A percentile compares a stretch with the other conserved stretches of the same genome.
These are phyloP conservation scores for Saturnispora serradocipensis DNA, from an alignment of 805 yeast genomes.

Conservation along the genomic window DNA sequence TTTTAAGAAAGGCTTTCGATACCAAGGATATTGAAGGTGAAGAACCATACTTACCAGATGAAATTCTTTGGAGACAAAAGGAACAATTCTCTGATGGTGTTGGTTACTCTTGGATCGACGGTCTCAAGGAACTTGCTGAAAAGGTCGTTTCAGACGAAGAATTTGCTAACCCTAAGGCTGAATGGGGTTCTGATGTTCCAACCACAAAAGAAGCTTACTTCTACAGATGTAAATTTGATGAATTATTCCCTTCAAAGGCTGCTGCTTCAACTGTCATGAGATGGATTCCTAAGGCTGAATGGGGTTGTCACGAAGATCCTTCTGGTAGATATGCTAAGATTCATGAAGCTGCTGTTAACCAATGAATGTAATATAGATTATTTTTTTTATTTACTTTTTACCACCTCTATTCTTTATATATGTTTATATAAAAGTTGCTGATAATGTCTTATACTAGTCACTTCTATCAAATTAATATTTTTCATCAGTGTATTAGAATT, in stretches of 20 bases:
- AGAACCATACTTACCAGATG: constrained; percentile 88
- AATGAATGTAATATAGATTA: constrained; percentile 1
- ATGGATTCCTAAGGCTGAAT: constrained; percentile 99
- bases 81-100: constrained; percentile 99
- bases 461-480: constrained; percentile 2
- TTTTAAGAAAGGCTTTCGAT: constrained; percentile 95
- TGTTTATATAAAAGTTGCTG: not conserved
- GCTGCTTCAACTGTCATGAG: constrained; percentile 97
- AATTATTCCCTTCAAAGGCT: constrained; percentile 79
- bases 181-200: constrained; percentile 95
- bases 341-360: constrained; percentile 59
- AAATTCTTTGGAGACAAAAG: constrained; percentile 98
- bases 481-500: not conserved
- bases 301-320: constrained; percentile 99
- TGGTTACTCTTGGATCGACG: constrained; percentile 99
- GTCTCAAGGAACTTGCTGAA: constrained; percentile 92
- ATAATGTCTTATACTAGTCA: not conserved
- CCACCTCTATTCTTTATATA: not conserved
- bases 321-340: constrained; percentile 93
- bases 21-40: constrained; percentile 70
- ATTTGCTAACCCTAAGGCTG: constrained; percentile 81
- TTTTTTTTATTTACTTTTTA: not conserved
- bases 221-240: constrained; percentile 96
- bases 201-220: constrained; percentile 98
- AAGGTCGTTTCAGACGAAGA: constrained; percentile 80